Percentiles rank a stretch among this genome's conserved stretches.
These are phyloP conservation scores for Diaporthe velutina DNA, from an alignment of 2,329 filamentous ascomycete genomes.

Conservation along the genomic window DNA sequence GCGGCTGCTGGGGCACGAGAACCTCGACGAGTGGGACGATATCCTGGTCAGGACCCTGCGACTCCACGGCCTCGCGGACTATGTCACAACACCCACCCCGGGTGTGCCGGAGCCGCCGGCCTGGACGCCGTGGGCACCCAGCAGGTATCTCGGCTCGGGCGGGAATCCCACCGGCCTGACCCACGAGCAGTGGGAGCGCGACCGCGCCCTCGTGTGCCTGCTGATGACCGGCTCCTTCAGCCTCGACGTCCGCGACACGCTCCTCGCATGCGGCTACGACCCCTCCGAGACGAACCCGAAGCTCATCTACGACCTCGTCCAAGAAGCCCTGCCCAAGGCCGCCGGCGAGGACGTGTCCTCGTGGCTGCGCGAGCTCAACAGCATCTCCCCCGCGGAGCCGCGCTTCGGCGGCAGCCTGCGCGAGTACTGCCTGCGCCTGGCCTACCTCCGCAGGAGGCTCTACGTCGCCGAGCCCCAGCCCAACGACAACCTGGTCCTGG, in stretches of 20 bases:
- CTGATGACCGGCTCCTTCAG: slow-evolving; percentile 39
- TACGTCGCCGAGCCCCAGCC: slow-evolving; percentile 39
- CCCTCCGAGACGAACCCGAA: slow-evolving; percentile 33
- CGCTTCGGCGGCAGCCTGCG: slow-evolving; percentile 38
- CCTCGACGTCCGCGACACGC: slow-evolving; percentile 38
- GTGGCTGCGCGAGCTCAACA: slow-evolving; percentile 37
- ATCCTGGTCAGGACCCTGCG: slow-evolving; percentile 35
- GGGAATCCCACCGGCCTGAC: not conserved
- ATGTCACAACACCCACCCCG: slow-evolving; percentile 30
- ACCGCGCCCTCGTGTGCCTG: slow-evolving; percentile 36
- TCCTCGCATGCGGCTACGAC: slow-evolving; percentile 38
- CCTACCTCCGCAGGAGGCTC: slow-evolving; percentile 37
- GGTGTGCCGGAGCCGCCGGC: slow-evolving; percentile 32
- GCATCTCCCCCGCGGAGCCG: slow-evolving; percentile 32
- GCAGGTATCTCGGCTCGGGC: not conserved
- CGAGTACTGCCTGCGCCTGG: slow-evolving; percentile 33
- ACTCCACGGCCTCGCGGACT: slow-evolving; percentile 33
- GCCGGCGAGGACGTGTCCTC: slow-evolving; percentile 34
- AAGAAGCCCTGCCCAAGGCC: slow-evolving; percentile 34
- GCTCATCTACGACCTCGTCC: slow-evolving; percentile 35
- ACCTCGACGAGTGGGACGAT: slow-evolving; percentile 39
- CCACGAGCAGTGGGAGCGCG: slow-evolving; percentile 33
- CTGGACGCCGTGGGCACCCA: not conserved
- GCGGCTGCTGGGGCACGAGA: slow-evolving; percentile 35
- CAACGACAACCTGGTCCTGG: slow-evolving; percentile 39